Base-by-base conservation (phyloP, 2,329 filamentous ascomycete species). In the Dactylellina sp. region DNA sequence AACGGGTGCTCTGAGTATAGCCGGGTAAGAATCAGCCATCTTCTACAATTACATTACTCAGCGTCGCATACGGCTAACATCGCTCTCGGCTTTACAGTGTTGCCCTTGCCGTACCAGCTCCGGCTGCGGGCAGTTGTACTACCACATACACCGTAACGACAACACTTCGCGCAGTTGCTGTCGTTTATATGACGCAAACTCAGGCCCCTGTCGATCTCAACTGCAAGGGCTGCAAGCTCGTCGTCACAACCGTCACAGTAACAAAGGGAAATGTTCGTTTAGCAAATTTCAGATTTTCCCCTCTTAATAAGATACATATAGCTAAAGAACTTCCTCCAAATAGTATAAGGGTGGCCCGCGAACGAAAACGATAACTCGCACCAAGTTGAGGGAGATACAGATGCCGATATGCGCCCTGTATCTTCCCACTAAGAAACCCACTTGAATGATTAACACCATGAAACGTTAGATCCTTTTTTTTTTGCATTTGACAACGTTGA, bases 81-180 rank as follows among this genome's bases (percentile, higher is more conserved):
- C n/a, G 5, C 3, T 20, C 2, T 46, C 18, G 9, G 4, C 7
- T 50, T 16, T 11, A 22, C 5, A 47, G 46, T 14, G 42, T 46
- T 32, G 52, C 20, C 18, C 2, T 57, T 2, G 62, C 62, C 28
- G 12, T 37, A 12, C 62, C 62, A 14, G 39, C 49, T 1, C 24
- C 61, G 1, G 47, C 16, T 24, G 44, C 49, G 20, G 22, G 14
- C 50, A 50, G 42, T 39, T 39, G 20, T 12, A 28, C 44, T 28
- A 42, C 37, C 44, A 46, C 56, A 24, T 59, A 46, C 37, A 37
- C 32, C 4, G 18, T 53, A 16, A 68, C 63, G 3, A 25, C 12
- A 2, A 28, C n/a, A 2, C 42, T 68, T 20, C 37, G 53, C 6
- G 28, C 42, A 2, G 9, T 44, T 24, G 22, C 25, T 7, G 25